Conservation (phyloP, 1,284 basidiomycete species). For the Cronartium ribicola region DNA sequence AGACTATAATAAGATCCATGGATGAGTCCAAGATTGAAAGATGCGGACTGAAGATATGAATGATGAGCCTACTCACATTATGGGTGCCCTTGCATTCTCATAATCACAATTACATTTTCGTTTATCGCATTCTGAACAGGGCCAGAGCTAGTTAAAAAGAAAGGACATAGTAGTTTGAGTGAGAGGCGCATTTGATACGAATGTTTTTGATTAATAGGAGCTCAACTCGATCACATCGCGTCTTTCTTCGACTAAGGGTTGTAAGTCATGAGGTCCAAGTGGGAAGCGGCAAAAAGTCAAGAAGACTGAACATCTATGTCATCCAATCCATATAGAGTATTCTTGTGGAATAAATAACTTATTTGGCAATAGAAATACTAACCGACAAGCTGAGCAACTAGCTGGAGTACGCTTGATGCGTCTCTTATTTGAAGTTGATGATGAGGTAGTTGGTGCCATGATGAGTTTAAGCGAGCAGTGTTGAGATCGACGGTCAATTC, state of each 20-base stretch:
- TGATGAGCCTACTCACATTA: slow-evolving; percentile 2
- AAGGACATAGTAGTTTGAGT: not conserved
- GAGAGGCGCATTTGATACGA: not conserved
- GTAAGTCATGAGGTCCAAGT: too few relatives aligned
- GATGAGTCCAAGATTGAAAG: not conserved
- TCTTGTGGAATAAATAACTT: not conserved
- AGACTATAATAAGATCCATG: not conserved
- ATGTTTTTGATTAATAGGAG: not conserved
- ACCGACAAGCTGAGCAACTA: slow-evolving; percentile 38
- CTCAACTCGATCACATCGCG: slow-evolving; percentile 36
- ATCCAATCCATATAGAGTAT: not conserved
- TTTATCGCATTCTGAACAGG: slow-evolving; percentile 33
- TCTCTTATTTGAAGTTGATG: slow-evolving; percentile 1
- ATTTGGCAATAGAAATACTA: not conserved
- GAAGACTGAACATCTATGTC: not conserved
- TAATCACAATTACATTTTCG: slow-evolving; percentile 30
- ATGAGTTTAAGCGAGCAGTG: not conserved
- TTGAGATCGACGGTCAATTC: too few relatives aligned
- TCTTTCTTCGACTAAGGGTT: slow-evolving; percentile 9
- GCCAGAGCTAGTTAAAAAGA: slow-evolving; percentile 10
- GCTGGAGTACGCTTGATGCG: slow-evolving; percentile 22
- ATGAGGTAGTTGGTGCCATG: not conserved
- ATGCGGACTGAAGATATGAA: not conserved
- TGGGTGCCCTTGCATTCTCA: slow-evolving; percentile 10
- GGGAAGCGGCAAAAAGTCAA: not conserved